Conservation (phyloP, 1,139 yeast genomes). For the Tardiomyces depauwii region DNA sequence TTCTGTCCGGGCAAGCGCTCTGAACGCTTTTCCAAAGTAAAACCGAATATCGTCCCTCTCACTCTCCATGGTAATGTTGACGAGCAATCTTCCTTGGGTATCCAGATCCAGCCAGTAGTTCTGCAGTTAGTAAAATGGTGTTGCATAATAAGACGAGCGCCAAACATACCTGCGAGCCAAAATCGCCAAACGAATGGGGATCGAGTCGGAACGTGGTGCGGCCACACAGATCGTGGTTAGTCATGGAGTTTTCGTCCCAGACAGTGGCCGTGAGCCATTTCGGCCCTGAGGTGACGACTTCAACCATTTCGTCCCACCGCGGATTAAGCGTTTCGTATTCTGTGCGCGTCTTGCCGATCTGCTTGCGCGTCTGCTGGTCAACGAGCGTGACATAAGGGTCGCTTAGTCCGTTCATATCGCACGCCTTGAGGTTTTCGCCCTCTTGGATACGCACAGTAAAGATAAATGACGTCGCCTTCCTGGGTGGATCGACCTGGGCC, state of each 20-base stretch:
- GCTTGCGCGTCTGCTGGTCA: constrained; percentile 45
- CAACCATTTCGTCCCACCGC: constrained; percentile 84
- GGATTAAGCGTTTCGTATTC: constrained; percentile 57
- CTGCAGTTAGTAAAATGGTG: constrained; percentile 2
- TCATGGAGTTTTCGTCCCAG: constrained; percentile 55
- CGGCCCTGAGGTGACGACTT: constrained; percentile 33
- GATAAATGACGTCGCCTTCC: constrained; percentile 37
- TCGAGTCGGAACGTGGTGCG: constrained; percentile 52
- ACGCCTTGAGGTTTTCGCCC: constrained; percentile 59
- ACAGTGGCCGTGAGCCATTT: constrained; percentile 44
- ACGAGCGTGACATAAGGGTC: constrained; percentile 60
- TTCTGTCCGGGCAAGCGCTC: constrained; percentile 51
- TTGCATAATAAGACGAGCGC: not conserved
- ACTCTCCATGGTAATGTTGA: constrained; percentile 65
- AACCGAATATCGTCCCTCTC: constrained; percentile 71
- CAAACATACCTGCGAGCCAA: constrained; percentile 35
- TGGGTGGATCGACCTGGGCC: constrained; percentile 17
- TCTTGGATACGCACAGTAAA: constrained; percentile 55
- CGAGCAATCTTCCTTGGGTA: constrained; percentile 51
- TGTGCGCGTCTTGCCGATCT: constrained; percentile 63
- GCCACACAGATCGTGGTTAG: constrained; percentile 61
- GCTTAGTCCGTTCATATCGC: constrained; percentile 41
- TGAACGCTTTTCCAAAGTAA: constrained; percentile 64
- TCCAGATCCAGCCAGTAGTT: constrained; percentile 54
- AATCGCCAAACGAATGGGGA: constrained; percentile 53